Conservation (phyloP, 768 basidiomycete species). For the Pisolithus orientalis region DNA sequence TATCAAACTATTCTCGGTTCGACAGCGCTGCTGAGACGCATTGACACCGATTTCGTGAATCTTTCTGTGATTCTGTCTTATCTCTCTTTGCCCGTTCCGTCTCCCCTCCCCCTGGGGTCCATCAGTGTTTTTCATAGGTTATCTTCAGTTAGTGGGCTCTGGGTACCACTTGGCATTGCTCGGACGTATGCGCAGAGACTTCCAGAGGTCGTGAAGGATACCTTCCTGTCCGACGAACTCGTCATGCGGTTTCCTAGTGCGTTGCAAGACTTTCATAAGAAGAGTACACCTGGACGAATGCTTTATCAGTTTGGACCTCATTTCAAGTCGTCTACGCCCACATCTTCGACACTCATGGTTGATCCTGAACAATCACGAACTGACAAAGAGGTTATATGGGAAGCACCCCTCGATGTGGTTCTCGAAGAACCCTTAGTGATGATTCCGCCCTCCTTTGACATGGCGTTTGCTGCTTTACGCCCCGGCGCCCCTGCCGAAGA, state of each 20-base stretch:
- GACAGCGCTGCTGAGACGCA: conserved; percentile 56
- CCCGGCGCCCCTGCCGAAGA: conserved; percentile 11
- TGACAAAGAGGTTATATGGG: conserved; percentile 15
- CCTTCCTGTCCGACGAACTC: conserved; percentile 59
- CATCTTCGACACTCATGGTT: not conserved
- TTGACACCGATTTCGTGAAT: conserved; percentile 77
- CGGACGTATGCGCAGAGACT: conserved; percentile 34
- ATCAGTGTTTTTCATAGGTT: conserved; percentile 49
- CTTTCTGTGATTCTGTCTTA: conserved; percentile 42
- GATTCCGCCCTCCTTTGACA: conserved; percentile 24
- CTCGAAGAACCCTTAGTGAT: conserved; percentile 18
- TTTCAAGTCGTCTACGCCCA: conserved; percentile 39
- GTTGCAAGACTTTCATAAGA: conserved; percentile 50
- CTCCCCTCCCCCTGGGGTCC: conserved; percentile 38
- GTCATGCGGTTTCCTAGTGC: conserved; percentile 58
- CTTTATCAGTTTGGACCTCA: conserved; percentile 60
- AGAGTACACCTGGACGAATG: conserved; percentile 39
- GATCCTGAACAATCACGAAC: conserved; percentile 3
- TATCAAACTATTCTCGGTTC: conserved; percentile 62
- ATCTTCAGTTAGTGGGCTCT: conserved; percentile 50
- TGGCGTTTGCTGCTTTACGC: conserved; percentile 24
- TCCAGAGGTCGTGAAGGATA: conserved; percentile 33
- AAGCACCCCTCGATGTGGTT: conserved; percentile 11
- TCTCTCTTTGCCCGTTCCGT: conserved; percentile 29
- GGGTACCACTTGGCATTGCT: conserved; percentile 60